Evolutionary conservation across 805 yeast species (phyloP).

Genomic region (Pichia scutulata): DNA sequence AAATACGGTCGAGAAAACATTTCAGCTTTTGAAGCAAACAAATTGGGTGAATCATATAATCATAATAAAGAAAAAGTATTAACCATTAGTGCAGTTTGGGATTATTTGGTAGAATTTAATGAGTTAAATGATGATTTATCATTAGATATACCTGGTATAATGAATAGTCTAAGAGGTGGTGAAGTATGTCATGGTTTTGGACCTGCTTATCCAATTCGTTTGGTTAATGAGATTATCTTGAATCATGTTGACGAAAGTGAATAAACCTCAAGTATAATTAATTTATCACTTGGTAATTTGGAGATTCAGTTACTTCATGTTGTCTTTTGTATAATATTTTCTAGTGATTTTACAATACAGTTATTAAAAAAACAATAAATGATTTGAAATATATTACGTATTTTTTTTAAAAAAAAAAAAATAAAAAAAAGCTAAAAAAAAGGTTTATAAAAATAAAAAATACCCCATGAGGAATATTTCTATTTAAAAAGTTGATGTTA

Average conservation of each 20-base stretch:
- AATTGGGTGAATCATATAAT: constrained; percentile 15
- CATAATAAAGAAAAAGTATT: constrained; percentile 39
- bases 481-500: neutral
- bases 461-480: neutral
- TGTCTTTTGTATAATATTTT: neutral
- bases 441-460: neutral
- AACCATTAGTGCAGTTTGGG: constrained; percentile 80
- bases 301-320: too few relatives aligned
- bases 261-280: too few relatives aligned
- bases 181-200: constrained; percentile 80
- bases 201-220: constrained; percentile 47
- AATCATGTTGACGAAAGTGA: constrained; percentile 9
- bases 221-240: constrained; percentile 34
- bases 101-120: constrained; percentile 48
- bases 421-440: neutral
- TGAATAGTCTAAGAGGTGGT: constrained; percentile 52
- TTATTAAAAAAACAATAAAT: neutral
- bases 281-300: too few relatives aligned
- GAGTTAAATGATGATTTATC: constrained; percentile 40
- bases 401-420: neutral
- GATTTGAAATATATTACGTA: neutral
- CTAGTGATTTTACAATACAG: neutral
- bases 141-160: constrained; percentile 50
- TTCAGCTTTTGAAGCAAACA: constrained; percentile 9
- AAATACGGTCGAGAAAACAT: constrained; percentile 5